Evolutionary conservation across 176 grass and related monocot species (phyloP).

Genomic region (Rhynchospora pubera): DNA sequence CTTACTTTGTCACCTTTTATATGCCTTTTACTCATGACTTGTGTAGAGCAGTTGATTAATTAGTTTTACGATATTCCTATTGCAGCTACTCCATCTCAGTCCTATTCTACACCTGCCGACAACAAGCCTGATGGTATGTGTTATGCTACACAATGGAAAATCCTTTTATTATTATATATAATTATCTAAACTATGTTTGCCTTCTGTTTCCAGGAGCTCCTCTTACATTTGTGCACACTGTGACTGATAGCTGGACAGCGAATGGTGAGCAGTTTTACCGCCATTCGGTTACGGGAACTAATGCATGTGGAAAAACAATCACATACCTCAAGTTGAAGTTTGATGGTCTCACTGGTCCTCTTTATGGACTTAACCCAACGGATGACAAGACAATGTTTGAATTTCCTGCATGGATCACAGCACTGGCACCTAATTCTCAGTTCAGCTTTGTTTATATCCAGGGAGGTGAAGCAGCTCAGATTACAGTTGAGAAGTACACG

Average conservation of each 20-base stretch:
- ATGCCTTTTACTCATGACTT: neutral
- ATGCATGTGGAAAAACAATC: slow-evolving; percentile 47
- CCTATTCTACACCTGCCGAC: neutral
- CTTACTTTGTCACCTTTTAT: slow-evolving; percentile 1
- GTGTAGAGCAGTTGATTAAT: neutral
- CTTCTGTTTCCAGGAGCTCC: slow-evolving; percentile 23
- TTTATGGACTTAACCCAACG: slow-evolving; percentile 47
- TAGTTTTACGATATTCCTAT: neutral
- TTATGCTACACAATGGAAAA: neutral
- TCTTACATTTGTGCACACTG: slow-evolving; percentile 60
- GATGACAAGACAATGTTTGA: slow-evolving; percentile 38
- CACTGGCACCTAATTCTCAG: slow-evolving; percentile 28
- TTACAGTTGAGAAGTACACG: slow-evolving; percentile 42
- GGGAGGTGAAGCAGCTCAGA: slow-evolving; percentile 48
- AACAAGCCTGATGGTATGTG: slow-evolving; percentile 4
- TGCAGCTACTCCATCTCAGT: slow-evolving; percentile 5
- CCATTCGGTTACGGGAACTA: slow-evolving; percentile 47
- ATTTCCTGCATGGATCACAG: slow-evolving; percentile 42
- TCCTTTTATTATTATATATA: neutral
- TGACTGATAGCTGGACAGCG: slow-evolving; percentile 48
- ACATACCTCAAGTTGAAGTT: slow-evolving; percentile 58
- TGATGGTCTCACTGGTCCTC: slow-evolving; percentile 30
- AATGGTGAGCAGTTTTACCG: slow-evolving; percentile 53
- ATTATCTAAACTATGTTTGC: neutral
- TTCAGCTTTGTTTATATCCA: slow-evolving; percentile 68